Conservation (phyloP, 2,329 filamentous ascomycete species). For the Fusarium sp. region DNA sequence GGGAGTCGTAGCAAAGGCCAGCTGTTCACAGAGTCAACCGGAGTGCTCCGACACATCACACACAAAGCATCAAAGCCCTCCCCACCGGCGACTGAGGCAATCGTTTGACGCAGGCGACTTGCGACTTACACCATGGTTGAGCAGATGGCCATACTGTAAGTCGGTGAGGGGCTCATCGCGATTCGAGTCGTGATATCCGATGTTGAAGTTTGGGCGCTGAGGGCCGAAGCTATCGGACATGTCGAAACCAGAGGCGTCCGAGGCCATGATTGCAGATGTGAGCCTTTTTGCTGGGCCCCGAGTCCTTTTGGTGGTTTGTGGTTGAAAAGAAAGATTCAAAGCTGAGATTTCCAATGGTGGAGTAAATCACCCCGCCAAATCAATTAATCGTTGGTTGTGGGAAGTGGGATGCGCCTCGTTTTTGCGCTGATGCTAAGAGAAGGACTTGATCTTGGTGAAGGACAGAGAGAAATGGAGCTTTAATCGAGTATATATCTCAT, state of each 20-base stretch:
- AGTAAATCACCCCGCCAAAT: constrained; percentile 44
- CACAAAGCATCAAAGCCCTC: not conserved
- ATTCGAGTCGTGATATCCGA: constrained; percentile 76
- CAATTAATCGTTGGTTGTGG: constrained; percentile 16
- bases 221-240: constrained; percentile 42
- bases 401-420: constrained; percentile 22
- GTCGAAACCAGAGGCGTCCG: constrained; percentile 32
- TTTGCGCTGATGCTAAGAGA: not conserved
- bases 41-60: not conserved
- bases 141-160: constrained; percentile 69
- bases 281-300: not conserved
- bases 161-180: constrained; percentile 67
- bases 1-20: constrained; percentile 79
- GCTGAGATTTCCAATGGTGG: constrained; percentile 43
- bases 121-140: constrained; percentile 71
- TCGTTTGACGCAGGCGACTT: constrained; percentile 12
- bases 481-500: not conserved
- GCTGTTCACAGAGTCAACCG: constrained; percentile 57
- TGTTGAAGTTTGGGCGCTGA: constrained; percentile 63
- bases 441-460: not conserved
- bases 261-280: constrained; percentile 37
- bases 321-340: constrained; percentile 9
- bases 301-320: constrained; percentile 8
- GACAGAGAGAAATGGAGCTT: not conserved
- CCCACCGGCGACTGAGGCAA: not conserved